Evolutionary conservation across 2,329 filamentous ascomycete species (phyloP).

Genomic region (Colletotrichum sp.): DNA sequence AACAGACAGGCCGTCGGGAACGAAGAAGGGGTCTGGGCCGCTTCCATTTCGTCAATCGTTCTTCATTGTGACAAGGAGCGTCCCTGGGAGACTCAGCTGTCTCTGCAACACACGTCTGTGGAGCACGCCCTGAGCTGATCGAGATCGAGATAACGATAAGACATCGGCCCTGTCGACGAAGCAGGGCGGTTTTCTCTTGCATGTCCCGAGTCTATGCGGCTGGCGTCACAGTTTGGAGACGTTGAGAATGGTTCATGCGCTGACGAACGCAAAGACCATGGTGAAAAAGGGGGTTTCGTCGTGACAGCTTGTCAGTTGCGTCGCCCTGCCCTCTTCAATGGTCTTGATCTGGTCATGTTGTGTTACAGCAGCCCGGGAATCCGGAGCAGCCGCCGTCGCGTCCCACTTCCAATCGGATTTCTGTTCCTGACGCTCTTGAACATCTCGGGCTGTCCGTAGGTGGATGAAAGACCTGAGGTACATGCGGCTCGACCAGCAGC

Average conservation of each 20-base stretch:
- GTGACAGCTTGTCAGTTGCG: background rate
- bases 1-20: background rate
- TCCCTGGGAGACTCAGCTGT: background rate
- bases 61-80: background rate
- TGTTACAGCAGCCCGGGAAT: background rate
- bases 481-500: background rate
- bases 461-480: background rate
- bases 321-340: background rate
- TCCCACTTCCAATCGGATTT: background rate
- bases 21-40: background rate
- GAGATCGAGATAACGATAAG: constrained; percentile 16
- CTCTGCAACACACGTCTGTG: background rate
- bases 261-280: background rate
- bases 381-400: constrained; percentile 2
- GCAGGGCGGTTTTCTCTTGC: background rate
- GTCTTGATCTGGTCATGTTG: background rate
- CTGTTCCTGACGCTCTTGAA: background rate
- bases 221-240: background rate
- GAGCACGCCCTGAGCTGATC: background rate
- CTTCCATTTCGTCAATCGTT: background rate
- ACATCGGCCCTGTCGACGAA: background rate
- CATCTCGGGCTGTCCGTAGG: constrained; percentile 1
- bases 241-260: background rate
- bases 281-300: background rate
- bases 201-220: background rate